These are phyloP conservation scores for Pigoraptor vietnamica DNA, from an alignment of 78 protist species.

Conservation along the genomic window DNA sequence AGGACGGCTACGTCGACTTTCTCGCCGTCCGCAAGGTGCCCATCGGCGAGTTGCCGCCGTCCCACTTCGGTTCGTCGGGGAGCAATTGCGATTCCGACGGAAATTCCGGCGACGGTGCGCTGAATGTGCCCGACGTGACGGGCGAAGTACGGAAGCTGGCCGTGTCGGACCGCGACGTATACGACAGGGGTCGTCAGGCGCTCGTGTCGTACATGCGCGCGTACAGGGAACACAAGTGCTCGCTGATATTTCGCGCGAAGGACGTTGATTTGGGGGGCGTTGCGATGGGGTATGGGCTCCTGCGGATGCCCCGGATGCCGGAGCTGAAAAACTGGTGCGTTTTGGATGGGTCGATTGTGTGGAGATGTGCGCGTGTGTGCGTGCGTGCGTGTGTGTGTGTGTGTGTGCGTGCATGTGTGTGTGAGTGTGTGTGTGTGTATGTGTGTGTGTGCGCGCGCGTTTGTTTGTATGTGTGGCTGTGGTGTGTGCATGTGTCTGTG, in stretches of 20 bases:
- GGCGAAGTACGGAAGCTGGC: background rate
- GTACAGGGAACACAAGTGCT: slow-evolving; percentile 64
- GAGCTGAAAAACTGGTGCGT: slow-evolving; percentile 24
- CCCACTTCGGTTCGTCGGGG: background rate
- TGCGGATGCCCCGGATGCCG: slow-evolving; percentile 29
- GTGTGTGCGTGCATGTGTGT: background rate
- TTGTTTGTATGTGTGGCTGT: background rate
- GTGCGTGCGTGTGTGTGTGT: slow-evolving; percentile 4
- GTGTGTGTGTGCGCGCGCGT: background rate
- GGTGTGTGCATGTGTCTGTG: too few relatives aligned
- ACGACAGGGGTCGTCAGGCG: slow-evolving; percentile 36
- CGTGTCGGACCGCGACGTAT: slow-evolving; percentile 29
- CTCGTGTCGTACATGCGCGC: slow-evolving; percentile 60
- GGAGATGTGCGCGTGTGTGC: background rate
- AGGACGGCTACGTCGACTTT: slow-evolving; percentile 43
- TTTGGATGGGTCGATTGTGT: background rate
- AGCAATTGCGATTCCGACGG: too few relatives aligned
- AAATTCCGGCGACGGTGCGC: too few relatives aligned
- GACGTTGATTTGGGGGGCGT: slow-evolving; percentile 32
- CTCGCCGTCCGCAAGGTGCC: slow-evolving; percentile 10
- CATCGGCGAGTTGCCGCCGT: background rate
- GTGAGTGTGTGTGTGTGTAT: background rate
- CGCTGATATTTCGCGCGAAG: slow-evolving; percentile 43
- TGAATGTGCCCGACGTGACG: background rate
- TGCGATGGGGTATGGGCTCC: slow-evolving; percentile 23